These are phyloP conservation scores for Zygosaccharomyces sapae DNA, from an alignment of 1,139 yeast species.

Conservation along the genomic window DNA sequence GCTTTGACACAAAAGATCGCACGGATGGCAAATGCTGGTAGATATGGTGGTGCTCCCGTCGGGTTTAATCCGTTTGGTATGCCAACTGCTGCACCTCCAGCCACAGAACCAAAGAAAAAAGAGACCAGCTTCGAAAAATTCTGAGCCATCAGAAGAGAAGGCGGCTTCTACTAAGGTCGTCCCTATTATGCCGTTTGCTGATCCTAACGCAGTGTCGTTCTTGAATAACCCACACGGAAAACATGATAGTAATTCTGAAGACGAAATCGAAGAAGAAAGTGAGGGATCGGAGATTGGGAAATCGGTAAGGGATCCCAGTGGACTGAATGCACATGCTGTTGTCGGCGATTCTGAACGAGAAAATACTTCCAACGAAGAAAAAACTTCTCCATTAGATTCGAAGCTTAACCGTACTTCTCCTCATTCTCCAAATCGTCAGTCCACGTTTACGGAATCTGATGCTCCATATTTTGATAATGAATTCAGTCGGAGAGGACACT, in stretches of 20 bases:
- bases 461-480: no score
- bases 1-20: conserved; percentile 94
- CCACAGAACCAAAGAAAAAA: conserved; percentile 29
- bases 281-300: neutral
- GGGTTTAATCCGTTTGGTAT: conserved; percentile 54
- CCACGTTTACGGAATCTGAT: no score
- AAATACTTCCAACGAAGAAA: neutral
- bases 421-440: no score
- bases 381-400: neutral
- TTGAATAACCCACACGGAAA: conserved; percentile 22
- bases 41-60: conserved; percentile 81
- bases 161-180: conserved; percentile 39
- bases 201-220: conserved; percentile 29
- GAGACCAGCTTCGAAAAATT: conserved; percentile 26
- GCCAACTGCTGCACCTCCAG: conserved; percentile 35
- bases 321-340: neutral
- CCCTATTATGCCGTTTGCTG: conserved; percentile 52
- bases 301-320: neutral
- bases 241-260: conserved; percentile 17
- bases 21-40: conserved; percentile 85
- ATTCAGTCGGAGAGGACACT: no score
- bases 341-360: neutral
- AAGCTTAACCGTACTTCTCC: no score
- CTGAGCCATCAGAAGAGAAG: conserved; percentile 22
- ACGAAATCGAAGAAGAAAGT: conserved; percentile 10